Evolutionary conservation across 2,329 filamentous ascomycete species (phyloP), one percentile per base, ranked within the genome.

Genomic region (Colletotrichum cuscutae): DNA sequence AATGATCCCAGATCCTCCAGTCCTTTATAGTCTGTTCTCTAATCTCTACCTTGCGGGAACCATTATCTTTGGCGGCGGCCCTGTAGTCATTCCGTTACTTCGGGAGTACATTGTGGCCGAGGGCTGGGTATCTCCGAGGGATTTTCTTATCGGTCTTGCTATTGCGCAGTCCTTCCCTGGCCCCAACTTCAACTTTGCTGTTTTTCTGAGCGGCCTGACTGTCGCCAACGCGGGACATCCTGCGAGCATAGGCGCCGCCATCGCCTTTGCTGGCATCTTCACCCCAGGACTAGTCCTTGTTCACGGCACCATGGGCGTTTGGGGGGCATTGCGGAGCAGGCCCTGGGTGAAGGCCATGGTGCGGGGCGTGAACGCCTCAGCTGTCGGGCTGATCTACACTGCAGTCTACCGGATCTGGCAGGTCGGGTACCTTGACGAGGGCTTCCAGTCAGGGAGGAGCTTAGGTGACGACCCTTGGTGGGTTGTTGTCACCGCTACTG

Each of bases 1-100:
- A 80, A 85, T 77, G 73, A 81, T 82, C 60, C 71, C 80, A 0
- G 54, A 78, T 11, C 81, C 81, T 0, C 84, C 89, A 0, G 81
- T 90, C 0, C 80, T 87, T 0, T 90, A 90, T 75, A 84, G 87
- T 60, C 86, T 95, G 28, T 94, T 95, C 76, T 86, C 91, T 5
- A 94, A 93, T 79, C 88, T 95, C 82, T 94, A 92, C 77, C 89
- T 94, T 0, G 93, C 92, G 0, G 93, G 92, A 0, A 94, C 92
- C 1, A 88, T 92, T 70, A 91, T 91, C 75, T 90, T 91, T 62
- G 90, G 90, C 4, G 90, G 90, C 2, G 90, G 90, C 0, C 90
- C 90, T 0, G 90, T 92, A 0, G 90, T 92, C 0, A 91, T 92
- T 57, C 90, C 91, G 0, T 84, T 93, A 0, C 83, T 92, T 1